These are phyloP conservation scores for Candida caryicola DNA, from an alignment of 805 yeast genomes.

Conservation along the genomic window DNA sequence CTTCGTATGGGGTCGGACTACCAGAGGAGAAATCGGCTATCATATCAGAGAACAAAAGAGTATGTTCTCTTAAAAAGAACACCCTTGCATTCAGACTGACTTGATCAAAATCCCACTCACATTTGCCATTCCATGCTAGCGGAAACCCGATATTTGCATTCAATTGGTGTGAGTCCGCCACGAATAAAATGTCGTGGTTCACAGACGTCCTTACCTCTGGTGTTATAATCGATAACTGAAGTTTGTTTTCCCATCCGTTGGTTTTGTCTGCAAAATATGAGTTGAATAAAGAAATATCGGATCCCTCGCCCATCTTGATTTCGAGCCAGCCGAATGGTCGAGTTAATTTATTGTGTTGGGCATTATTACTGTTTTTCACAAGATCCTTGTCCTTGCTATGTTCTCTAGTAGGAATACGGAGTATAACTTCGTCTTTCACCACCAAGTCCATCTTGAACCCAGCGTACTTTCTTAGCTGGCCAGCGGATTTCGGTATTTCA, in stretches of 20 bases:
- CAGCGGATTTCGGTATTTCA: slow-evolving; percentile 35
- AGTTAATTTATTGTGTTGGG: slow-evolving; percentile 17
- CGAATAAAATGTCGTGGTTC: slow-evolving; percentile 77
- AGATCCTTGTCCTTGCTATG: slow-evolving; percentile 63
- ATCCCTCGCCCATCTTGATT: slow-evolving; percentile 52
- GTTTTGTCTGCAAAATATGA: slow-evolving; percentile 51
- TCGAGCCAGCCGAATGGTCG: slow-evolving; percentile 95
- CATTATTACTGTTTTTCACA: slow-evolving; percentile 12
- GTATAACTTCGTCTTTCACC: slow-evolving; percentile 60
- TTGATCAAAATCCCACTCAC: slow-evolving; percentile 63
- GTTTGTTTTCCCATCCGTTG: slow-evolving; percentile 53
- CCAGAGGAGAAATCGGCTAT: slow-evolving; percentile 76
- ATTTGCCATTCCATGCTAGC: slow-evolving; percentile 75
- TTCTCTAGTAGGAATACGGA: slow-evolving; percentile 83
- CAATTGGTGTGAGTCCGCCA: slow-evolving; percentile 56
- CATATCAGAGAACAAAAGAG: slow-evolving; percentile 67
- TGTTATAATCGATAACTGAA: slow-evolving; percentile 44
- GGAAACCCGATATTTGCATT: slow-evolving; percentile 67
- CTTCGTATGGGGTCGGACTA: slow-evolving; percentile 65
- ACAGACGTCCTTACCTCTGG: slow-evolving; percentile 79
- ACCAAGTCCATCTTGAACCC: slow-evolving; percentile 55
- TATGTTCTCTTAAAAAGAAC: slow-evolving; percentile 79
- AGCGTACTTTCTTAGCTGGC: slow-evolving; percentile 53
- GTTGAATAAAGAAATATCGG: slow-evolving; percentile 45
- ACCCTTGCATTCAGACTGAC: slow-evolving; percentile 51